Evolutionary conservation across 139 green algal species (phyloP).

Genomic region (Chlamydomonas asymmetrica): DNA sequence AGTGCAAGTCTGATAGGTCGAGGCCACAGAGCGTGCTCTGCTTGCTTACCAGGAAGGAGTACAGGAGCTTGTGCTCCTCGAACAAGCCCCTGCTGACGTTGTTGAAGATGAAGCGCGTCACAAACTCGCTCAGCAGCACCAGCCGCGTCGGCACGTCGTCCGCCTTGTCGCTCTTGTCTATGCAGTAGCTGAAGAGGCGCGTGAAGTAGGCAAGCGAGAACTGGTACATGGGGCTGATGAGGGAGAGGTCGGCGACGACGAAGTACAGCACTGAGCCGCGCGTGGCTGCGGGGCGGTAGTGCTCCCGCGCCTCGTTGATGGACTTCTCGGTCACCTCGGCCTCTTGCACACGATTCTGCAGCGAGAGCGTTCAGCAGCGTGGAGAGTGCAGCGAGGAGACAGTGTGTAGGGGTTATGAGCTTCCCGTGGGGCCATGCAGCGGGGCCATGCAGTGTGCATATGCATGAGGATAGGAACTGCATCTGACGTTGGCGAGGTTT

Average conservation of each 20-base stretch:
- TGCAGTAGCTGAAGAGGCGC: slow-evolving; percentile 79
- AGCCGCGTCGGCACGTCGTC: slow-evolving; percentile 65
- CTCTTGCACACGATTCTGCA: slow-evolving; percentile 73
- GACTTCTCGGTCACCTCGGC: slow-evolving; percentile 77
- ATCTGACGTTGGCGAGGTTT: too few species aligned
- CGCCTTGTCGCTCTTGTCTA: slow-evolving; percentile 60
- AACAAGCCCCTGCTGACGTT: slow-evolving; percentile 81
- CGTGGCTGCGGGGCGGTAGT: slow-evolving; percentile 71
- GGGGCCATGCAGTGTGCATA: too few species aligned
- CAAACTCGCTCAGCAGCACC: slow-evolving; percentile 62
- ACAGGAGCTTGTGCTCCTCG: slow-evolving; percentile 83
- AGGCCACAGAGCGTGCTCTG: too few species aligned
- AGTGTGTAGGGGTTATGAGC: too few species aligned
- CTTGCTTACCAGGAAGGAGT: slow-evolving; percentile 70
- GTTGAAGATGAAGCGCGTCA: slow-evolving; percentile 79
- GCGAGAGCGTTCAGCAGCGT: too few species aligned
- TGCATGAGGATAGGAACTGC: too few species aligned
- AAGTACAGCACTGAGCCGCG: slow-evolving; percentile 81
- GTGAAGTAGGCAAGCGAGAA: slow-evolving; percentile 80
- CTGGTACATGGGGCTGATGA: slow-evolving; percentile 86
- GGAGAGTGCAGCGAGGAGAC: too few species aligned
- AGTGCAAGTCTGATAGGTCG: neutral
- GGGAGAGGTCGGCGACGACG: slow-evolving; percentile 71
- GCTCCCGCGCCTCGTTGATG: slow-evolving; percentile 81
- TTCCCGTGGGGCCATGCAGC: too few species aligned